Evolutionary conservation across 73 alveolate genomes (phyloP), one percentile per base, ranked within the genome.

Genomic region (Paramecium sexaurelia): DNA sequence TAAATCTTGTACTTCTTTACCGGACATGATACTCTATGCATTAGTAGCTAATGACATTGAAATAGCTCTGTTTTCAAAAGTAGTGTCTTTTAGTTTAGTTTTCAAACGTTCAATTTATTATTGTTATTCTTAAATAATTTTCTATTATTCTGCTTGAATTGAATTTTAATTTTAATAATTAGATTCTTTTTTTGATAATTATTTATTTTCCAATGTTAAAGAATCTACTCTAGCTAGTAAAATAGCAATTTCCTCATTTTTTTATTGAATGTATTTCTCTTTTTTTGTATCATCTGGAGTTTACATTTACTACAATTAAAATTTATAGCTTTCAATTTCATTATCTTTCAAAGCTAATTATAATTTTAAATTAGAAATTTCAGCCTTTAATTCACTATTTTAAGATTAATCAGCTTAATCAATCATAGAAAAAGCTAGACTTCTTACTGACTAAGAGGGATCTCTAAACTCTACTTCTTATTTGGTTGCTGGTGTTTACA

Each of bases 51-150:
- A 26, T 61, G 83, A 61, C 83, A 61, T 61, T 61, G 83, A 61
- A 41, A 61, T 61, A 22, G 83, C 83, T 24, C 83, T 61, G 17
- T 61, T 61, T 61, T 61, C 83, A 61, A 61, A 61, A 4, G 83
- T 26, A 61, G 47, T 61, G 6, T 61, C 83, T 32, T 61, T 61
- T 1, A 61, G 29, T 24, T 61, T 61, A 0, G 83, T 32, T 45
- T 61, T 61, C 7, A 61, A 24, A 2, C 43, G 39, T 32, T 61
- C 83, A 3, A 61, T 61, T 6, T 61, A 29, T 61, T 32, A 29
- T 61, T 61, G 26, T 32, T 61, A 61, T 11, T 61, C 83, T 61
- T 61, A 61, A 2, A 61, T 61, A 29, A 61, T 29, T 10, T 61
- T 61, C 13, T 19, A 19, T 26, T 26, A 61, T 29, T 61, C 83